Evolutionary conservation across 441 rosid species (phyloP).

Genomic region (Mallotus japonicus): DNA sequence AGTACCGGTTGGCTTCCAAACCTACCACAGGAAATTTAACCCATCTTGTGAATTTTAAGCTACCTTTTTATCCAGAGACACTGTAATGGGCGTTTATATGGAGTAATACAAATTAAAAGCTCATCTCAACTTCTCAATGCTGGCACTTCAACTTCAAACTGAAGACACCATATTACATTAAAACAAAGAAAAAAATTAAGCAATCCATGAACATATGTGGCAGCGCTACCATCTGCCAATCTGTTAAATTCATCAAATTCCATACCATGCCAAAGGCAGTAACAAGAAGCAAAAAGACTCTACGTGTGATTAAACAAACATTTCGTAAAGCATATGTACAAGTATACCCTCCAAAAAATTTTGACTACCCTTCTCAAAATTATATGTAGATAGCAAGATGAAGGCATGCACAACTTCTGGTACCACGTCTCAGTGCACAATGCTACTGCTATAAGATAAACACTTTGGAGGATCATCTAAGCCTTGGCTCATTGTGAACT

Average conservation of each 20-base stretch:
- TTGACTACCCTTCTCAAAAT: conserved; percentile 16
- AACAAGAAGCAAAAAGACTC: background rate
- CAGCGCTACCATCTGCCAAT: background rate
- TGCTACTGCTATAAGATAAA: background rate
- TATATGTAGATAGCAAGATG: background rate
- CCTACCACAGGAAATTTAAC: background rate
- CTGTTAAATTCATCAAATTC: background rate
- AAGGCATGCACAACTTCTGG: background rate
- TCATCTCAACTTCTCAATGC: no score
- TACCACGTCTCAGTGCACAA: background rate
- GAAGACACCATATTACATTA: no score
- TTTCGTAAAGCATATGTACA: conserved; percentile 31
- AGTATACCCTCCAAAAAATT: conserved; percentile 23
- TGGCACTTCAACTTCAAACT: no score
- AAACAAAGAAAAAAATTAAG: no score
- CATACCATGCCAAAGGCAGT: background rate
- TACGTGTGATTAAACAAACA: background rate
- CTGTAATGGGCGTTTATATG: no score
- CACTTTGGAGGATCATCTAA: background rate
- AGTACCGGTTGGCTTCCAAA: background rate
- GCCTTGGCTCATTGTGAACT: background rate
- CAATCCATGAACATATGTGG: no score
- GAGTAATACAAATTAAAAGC: no score
- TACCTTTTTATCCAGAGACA: no score
- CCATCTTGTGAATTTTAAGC: no score